A percentile compares a stretch with the other conserved stretches of the same genome.
phyloP scores from a whole-genome alignment of 441 rosid species.

The Macaranga tanarius region DNA sequence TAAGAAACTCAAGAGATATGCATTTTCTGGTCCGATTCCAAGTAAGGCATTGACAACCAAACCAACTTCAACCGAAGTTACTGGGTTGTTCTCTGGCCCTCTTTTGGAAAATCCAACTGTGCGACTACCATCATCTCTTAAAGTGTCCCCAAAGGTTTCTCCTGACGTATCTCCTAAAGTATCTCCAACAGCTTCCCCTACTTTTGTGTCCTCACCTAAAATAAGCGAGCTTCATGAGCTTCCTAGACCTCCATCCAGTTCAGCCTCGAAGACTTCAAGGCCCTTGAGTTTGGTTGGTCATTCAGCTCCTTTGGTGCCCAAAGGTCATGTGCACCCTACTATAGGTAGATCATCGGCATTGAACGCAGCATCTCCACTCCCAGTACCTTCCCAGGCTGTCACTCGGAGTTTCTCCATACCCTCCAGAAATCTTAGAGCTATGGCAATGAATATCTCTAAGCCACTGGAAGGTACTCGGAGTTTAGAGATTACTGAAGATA shows the following conservation, averaged over 20 bases:
- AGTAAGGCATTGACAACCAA: slow-evolving; percentile 50
- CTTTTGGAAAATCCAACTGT: slow-evolving; percentile 49
- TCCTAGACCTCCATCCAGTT: slow-evolving; percentile 77
- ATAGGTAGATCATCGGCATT: slow-evolving; percentile 36
- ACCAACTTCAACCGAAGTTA: slow-evolving; percentile 39
- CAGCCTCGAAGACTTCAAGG: slow-evolving; percentile 50
- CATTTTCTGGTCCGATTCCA: slow-evolving; percentile 76
- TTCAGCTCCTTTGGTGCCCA: slow-evolving; percentile 70
- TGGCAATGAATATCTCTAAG: slow-evolving; percentile 41
- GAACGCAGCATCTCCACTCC: slow-evolving; percentile 68
- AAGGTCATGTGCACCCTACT: slow-evolving; percentile 49
- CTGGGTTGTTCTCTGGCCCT: slow-evolving; percentile 66
- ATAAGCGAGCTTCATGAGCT: slow-evolving; percentile 89
- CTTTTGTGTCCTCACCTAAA: slow-evolving; percentile 70
- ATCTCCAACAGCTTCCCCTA: slow-evolving; percentile 76
- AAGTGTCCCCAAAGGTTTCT: slow-evolving; percentile 46
- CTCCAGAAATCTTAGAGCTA: slow-evolving; percentile 48
- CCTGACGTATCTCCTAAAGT: slow-evolving; percentile 47
- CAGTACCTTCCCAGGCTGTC: slow-evolving; percentile 63
- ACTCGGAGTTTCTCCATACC: slow-evolving; percentile 90
- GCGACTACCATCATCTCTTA: slow-evolving; percentile 44
- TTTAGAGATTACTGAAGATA: slow-evolving; percentile 42
- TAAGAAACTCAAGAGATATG: slow-evolving; percentile 52
- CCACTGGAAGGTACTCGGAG: slow-evolving; percentile 36
- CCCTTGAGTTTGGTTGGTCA: slow-evolving; percentile 57